Conservation (phyloP, 1,284 basidiomycete genomes). For the Rhodotorula sp. region DNA sequence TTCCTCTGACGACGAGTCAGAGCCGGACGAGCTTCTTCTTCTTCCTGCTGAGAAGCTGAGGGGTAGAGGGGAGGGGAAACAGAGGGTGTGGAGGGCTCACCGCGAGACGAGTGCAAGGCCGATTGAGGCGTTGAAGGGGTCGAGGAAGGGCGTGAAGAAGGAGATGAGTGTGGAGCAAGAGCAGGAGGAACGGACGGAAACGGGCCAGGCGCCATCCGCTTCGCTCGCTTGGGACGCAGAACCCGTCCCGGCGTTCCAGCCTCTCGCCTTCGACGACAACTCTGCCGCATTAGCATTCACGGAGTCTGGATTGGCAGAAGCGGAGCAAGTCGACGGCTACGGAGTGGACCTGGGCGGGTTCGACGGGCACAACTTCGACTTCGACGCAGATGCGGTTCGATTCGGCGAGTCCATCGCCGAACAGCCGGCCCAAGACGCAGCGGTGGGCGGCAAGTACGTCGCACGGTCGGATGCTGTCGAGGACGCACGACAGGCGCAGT, state of each 20-base stretch:
- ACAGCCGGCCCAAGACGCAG: not conserved
- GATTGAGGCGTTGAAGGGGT: not conserved
- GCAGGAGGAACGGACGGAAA: not conserved
- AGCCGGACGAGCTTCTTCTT: constrained; percentile 11
- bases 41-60: constrained; percentile 15
- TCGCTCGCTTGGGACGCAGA: not conserved
- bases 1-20: not conserved
- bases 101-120: not conserved
- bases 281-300: not conserved
- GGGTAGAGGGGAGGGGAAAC: constrained; percentile 26
- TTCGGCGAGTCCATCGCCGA: not conserved
- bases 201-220: not conserved
- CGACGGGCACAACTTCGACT: not conserved
- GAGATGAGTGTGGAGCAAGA: not conserved
- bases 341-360: constrained; percentile 7
- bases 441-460: not conserved
- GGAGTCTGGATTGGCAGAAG: not conserved
- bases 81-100: not conserved
- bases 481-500: not conserved
- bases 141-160: not conserved
- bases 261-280: not conserved
- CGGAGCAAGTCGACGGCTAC: not conserved
- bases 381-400: no score
- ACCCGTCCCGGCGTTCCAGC: not conserved
- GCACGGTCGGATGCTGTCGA: not conserved